Evolutionary conservation across 169 alveolate genomes (phyloP), one percentile per base, ranked within the genome.

Genomic region (Miamiensis avidus): DNA sequence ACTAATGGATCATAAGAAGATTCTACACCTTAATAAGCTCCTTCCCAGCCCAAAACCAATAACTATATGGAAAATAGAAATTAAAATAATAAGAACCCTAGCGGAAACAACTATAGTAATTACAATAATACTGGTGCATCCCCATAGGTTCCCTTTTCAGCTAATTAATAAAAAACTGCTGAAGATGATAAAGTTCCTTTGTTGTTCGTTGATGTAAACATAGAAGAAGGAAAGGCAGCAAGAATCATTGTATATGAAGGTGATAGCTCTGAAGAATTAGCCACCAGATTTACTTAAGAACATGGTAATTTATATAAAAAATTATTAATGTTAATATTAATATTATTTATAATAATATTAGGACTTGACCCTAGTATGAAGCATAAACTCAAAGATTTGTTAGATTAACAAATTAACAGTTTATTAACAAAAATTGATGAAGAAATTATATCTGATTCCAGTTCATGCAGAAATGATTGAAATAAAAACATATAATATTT

Each of bases 221-320:
- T 94, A 15, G 95, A 94, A 75, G 93, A 92, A 73, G 96, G 92
- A 16, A 91, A 89, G 28, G 86, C 93, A 31, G 95, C 91, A 31
- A 91, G 95, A 85, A 94, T 94, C 26, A 91, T 88, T 72, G 95
- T 92, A 16, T 95, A 88, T 87, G 96, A 93, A 87, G 96, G 96
- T 0, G 96, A 95, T 79, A 90, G 93, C 0, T 93, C 96, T 0
- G 92, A 89, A 69, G 93, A 87, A 25, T 91, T 95, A 27, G 96
- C 96, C 11, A 82, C 87, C 65, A 89, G 87, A 83, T 95, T 95
- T 79, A 93, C 97, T 0, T 85, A 82, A 76, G 93, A 90, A 75
- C 95, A 94, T 89, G 84, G 93, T 89, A 89, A 78, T 32, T 26
- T 34, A 69, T 11, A 0, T 6, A 49, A 49, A 49, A 74, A 74